phyloP scores from a whole-genome alignment of 495 filamentous ascomycete species.

The Copromyces sp. region DNA sequence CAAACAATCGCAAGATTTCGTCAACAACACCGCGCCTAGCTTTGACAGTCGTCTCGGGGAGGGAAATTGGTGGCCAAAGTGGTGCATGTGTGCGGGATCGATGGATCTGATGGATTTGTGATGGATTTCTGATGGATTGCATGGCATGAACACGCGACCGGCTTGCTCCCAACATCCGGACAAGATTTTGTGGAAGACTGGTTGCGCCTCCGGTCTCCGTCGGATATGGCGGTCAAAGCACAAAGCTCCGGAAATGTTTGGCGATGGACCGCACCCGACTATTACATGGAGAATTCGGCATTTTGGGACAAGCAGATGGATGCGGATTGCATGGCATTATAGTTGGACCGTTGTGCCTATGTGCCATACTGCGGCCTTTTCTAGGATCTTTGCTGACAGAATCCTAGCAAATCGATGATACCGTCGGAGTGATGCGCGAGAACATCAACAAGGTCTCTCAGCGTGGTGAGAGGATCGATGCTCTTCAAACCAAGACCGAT shows the following conservation, averaged over 20 bases:
- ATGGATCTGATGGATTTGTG: neutral
- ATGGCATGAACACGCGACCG: neutral
- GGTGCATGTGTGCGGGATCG: neutral
- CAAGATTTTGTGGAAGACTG: neutral
- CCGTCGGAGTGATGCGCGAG: conserved; percentile 83
- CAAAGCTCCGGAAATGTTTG: neutral
- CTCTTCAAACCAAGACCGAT: conserved; percentile 92
- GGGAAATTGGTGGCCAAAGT: neutral
- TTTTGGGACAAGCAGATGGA: neutral
- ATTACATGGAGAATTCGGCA: neutral
- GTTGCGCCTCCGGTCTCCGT: neutral
- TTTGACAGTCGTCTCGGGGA: neutral
- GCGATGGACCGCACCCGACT: neutral
- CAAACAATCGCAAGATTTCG: neutral
- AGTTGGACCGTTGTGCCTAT: neutral
- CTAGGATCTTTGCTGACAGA: conserved; percentile 4
- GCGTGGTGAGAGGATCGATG: conserved; percentile 82
- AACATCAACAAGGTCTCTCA: conserved; percentile 90
- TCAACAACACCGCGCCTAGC: neutral
- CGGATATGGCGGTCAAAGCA: neutral
- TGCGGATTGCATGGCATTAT: neutral
- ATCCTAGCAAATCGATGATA: conserved; percentile 87
- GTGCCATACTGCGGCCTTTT: neutral
- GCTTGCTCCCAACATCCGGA: neutral
- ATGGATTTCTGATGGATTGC: neutral